These are phyloP conservation scores for Phytophthora hybrid DNA, from an alignment of 352 stramenopile genomes.

Conservation along the genomic window DNA sequence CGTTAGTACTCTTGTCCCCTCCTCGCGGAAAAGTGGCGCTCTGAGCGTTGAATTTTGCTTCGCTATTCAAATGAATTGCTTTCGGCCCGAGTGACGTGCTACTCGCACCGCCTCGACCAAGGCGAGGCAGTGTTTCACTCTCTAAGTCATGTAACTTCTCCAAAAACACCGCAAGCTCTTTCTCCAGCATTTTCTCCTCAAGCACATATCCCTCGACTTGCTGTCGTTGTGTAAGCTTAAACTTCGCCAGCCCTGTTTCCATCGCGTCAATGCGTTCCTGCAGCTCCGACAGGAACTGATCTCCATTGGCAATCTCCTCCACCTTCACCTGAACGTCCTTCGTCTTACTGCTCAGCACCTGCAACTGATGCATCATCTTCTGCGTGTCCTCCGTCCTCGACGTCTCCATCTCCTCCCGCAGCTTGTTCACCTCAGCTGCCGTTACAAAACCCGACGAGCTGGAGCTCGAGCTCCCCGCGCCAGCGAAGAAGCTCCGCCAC, in stretches of 20 bases:
- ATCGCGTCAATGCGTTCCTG: conserved; percentile 64
- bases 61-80: conserved; percentile 11
- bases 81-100: background rate
- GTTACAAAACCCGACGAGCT: conserved; percentile 23
- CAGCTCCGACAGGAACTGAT: conserved; percentile 54
- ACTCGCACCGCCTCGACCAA: conserved; percentile 5
- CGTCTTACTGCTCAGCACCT: conserved; percentile 37
- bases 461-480: conserved; percentile 25
- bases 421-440: conserved; percentile 49
- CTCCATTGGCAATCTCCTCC: conserved; percentile 54
- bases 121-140: background rate
- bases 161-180: conserved; percentile 53
- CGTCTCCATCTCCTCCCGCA: conserved; percentile 49
- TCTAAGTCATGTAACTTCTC: conserved; percentile 61
- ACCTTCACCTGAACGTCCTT: conserved; percentile 53
- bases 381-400: conserved; percentile 37
- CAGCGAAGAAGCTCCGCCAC: conserved; percentile 62
- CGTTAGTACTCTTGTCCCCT: conserved; percentile 8
- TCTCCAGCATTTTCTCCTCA: conserved; percentile 70
- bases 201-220: conserved; percentile 54
- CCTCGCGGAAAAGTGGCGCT: background rate
- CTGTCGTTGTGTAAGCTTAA: conserved; percentile 46
- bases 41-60: background rate
- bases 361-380: conserved; percentile 50
- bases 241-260: conserved; percentile 50